A percentile compares a stretch with the other conserved stretches of the same genome.
These are phyloP conservation scores for Drosera capensis DNA, from an alignment of 148 eudicot species.

Conservation along the genomic window DNA sequence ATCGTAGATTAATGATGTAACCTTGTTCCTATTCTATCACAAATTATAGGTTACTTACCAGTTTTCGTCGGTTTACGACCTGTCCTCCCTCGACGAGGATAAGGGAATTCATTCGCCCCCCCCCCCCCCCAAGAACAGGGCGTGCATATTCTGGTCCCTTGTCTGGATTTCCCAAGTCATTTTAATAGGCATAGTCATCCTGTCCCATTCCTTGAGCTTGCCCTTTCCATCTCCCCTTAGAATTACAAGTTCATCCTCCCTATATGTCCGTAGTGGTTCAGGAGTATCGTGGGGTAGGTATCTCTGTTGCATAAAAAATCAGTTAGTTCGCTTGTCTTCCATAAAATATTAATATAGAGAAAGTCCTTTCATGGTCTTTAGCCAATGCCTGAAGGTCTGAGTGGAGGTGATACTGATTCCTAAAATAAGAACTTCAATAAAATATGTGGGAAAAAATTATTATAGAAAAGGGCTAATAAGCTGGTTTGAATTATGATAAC, in stretches of 20 bases:
- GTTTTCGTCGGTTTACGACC: constrained; percentile 51
- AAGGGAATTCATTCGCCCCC: constrained; percentile 56
- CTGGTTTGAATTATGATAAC: too few species aligned
- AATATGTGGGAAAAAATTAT: too few species aligned
- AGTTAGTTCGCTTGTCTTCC: neutral
- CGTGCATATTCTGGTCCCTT: constrained; percentile 47
- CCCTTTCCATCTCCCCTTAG: constrained; percentile 70
- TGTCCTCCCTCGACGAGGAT: constrained; percentile 70
- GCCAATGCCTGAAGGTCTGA: too few species aligned
- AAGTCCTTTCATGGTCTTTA: neutral
- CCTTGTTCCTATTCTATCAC: too few species aligned
- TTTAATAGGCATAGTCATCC: constrained; percentile 74
- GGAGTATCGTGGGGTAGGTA: constrained; percentile 68
- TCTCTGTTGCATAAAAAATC: constrained; percentile 24
- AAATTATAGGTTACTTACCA: constrained; percentile 22
- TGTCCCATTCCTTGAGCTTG: constrained; percentile 68
- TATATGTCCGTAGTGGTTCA: constrained; percentile 36
- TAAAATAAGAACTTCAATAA: too few species aligned
- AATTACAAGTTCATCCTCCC: constrained; percentile 61
- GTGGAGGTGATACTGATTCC: too few species aligned
- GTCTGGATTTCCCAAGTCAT: constrained; percentile 72
- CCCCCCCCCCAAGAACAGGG: constrained; percentile 69
- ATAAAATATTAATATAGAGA: neutral
- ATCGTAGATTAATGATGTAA: too few species aligned
- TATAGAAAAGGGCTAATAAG: too few species aligned